These are phyloP conservation scores for Casuarina glauca DNA, from an alignment of 306 rosid genomes.

Conservation along the genomic window DNA sequence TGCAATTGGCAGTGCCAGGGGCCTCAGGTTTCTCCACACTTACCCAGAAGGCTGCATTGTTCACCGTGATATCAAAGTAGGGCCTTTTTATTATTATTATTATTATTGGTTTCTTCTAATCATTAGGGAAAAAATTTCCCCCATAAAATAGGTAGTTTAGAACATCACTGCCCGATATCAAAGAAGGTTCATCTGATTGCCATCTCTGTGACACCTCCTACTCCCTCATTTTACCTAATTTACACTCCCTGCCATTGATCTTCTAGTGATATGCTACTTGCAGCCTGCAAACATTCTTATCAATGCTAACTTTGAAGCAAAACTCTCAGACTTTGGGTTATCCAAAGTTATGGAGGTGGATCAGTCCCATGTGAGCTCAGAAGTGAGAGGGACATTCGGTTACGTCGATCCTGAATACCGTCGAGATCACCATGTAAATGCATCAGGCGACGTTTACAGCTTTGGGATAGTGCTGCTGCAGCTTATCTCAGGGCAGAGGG, in stretches of 20 bases:
- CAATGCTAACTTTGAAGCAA: slow-evolving; percentile 51
- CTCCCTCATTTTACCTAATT: not conserved
- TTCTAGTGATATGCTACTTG: slow-evolving; percentile 16
- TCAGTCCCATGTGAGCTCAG: slow-evolving; percentile 65
- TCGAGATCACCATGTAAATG: slow-evolving; percentile 60
- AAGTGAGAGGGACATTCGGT: slow-evolving; percentile 75
- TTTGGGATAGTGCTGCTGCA: slow-evolving; percentile 67
- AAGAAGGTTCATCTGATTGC: slow-evolving; percentile 35
- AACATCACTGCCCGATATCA: slow-evolving; percentile 35
- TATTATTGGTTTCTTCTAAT: no score
- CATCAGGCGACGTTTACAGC: slow-evolving; percentile 67
- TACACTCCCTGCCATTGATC: not conserved
- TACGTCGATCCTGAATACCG: slow-evolving; percentile 70
- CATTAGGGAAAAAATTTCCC: no score
- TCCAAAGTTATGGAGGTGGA: slow-evolving; percentile 56
- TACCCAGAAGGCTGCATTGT: slow-evolving; percentile 60
- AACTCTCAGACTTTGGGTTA: slow-evolving; percentile 69
- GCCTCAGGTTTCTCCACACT: slow-evolving; percentile 66
- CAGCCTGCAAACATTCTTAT: slow-evolving; percentile 76
- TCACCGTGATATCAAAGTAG: slow-evolving; percentile 74
- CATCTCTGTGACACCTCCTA: not conserved
- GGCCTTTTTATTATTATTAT: no score
- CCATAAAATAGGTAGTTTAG: no score
- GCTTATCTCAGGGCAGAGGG: slow-evolving; percentile 61
- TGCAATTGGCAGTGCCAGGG: slow-evolving; percentile 60